Base-by-base conservation (phyloP, 768 basidiomycete species). In the Lactarius hatsudake region DNA sequence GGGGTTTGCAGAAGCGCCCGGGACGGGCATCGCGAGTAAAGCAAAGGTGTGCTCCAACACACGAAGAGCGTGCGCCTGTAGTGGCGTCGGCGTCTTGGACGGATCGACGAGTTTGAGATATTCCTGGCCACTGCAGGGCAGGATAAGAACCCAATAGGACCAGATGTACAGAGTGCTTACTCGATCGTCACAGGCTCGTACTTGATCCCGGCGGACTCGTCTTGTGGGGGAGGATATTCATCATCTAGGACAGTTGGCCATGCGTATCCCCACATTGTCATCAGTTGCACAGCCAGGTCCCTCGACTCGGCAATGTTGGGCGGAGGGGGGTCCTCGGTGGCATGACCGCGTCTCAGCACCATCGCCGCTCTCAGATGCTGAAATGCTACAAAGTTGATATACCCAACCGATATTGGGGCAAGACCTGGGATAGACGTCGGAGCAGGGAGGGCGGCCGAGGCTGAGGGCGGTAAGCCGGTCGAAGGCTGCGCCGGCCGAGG, bases 171-270 rank as follows among this genome's bases (percentile, higher is more conserved):
- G 42, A 53, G 1, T 18, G 64, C 71, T 28, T 30, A 71, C 71
- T 70, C 55, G 28, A 71, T 61, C 3, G 59, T 71, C 26, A 56
- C 63, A 9, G 45, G 57, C 40, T 67, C 69, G 42, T 71, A 71
- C 56, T 70, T 70, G 36, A 71, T 58, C 26, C 68, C 71, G 0
- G 53, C 51, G 15, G 63, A 42, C 63, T 71, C 65, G 20, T 64
- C 65, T 53, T 67, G 55, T 3, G 55, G 45, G 34, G 69, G 38
- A 18, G 71, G 71, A 38, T 59, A 67, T n/a, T 72, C 73, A 38
- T 75, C 73, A 45, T 84, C 83, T 30, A 83, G 73, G 23, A 82
- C 69, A 18, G 74, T 63, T 15, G 83, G 83, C 83, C 83, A 84
- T 23, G 72, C 45, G 61, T 77, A 81, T 42, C 82, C 80, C 61